A percentile compares a stretch with the other conserved stretches of the same genome.
These are phyloP conservation scores for Penicillium paxilli DNA, from an alignment of 495 filamentous ascomycete species.

Conservation along the genomic window DNA sequence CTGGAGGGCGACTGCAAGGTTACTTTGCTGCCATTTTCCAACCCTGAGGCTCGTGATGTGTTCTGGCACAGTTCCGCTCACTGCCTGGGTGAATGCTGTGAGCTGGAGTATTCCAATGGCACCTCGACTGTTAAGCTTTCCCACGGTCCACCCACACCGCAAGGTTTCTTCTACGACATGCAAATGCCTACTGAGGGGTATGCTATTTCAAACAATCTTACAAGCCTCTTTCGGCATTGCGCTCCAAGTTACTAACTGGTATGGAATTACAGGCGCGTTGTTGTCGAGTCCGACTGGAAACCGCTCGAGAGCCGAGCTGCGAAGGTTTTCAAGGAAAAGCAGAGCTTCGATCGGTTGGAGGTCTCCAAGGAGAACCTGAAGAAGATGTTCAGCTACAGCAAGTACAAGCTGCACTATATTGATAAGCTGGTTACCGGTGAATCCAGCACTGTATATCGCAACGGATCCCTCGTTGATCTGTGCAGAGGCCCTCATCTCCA, in stretches of 20 bases:
- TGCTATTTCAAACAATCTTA: too few relatives aligned
- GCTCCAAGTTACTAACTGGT: conserved; percentile 12
- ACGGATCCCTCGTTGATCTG: conserved; percentile 76
- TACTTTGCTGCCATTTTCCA: conserved; percentile 78
- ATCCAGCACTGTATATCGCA: conserved; percentile 90
- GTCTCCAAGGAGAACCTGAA: conserved; percentile 86
- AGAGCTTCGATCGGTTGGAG: conserved; percentile 86
- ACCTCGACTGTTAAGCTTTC: conserved; percentile 70
- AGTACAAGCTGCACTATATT: conserved; percentile 95
- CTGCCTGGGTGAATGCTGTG: conserved; percentile 88
- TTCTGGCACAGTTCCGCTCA: conserved; percentile 94
- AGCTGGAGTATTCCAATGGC: conserved; percentile 79
- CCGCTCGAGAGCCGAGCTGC: conserved; percentile 72
- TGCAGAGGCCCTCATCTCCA: conserved; percentile 85
- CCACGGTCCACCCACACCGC: conserved; percentile 86
- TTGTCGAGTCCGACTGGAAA: conserved; percentile 73
- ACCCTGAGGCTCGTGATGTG: conserved; percentile 79
- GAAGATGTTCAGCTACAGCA: conserved; percentile 96
- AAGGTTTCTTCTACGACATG: conserved; percentile 99
- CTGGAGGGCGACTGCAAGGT: conserved; percentile 75
- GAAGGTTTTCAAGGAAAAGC: conserved; percentile 91
- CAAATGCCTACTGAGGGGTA: conserved; percentile 65
- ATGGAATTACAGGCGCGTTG: conserved; percentile 51
- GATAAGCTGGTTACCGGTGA: conserved; percentile 90
- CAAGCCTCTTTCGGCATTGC: too few relatives aligned